A percentile compares a stretch with the other conserved stretches of the same genome.
phyloP scores from a whole-genome alignment of 108 stramenopile genomes.

The Epipyxis sp. region DNA sequence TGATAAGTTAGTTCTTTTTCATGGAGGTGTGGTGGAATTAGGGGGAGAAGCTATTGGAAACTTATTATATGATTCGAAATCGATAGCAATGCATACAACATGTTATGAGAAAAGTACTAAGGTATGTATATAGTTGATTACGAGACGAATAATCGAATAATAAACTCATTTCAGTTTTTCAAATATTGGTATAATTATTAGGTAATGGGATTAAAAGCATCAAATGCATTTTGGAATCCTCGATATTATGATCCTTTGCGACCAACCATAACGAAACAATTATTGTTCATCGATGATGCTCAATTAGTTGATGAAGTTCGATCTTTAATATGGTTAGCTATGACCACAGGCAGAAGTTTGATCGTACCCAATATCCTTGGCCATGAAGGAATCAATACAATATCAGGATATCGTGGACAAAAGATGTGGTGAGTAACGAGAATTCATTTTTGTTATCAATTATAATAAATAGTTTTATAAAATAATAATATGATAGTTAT shows the following conservation, averaged over 20 bases:
- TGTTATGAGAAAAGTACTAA: conserved; percentile 24
- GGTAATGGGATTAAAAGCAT: not conserved
- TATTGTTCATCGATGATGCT: not conserved
- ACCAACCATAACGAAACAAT: conserved; percentile 9
- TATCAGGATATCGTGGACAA: too few species aligned
- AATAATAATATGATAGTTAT: too few species aligned
- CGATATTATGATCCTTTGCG: not conserved
- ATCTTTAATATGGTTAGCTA: not conserved
- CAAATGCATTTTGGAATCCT: conserved; percentile 22
- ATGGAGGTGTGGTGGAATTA: not conserved
- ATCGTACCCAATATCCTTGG: conserved; percentile 17
- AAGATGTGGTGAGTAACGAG: too few species aligned
- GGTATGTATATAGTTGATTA: too few species aligned
- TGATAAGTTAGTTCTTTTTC: conserved; percentile 8
- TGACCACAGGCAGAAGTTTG: not conserved
- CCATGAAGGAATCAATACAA: too few species aligned
- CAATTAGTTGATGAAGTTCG: conserved; percentile 24
- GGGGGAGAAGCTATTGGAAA: not conserved
- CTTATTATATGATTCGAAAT: not conserved
- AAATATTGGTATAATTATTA: too few species aligned
- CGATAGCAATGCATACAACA: conserved; percentile 14
- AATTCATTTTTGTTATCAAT: too few species aligned
- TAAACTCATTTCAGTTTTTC: too few species aligned
- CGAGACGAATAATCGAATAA: too few species aligned
- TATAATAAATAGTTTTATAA: too few species aligned